Conservation (phyloP, 345 rosid species). For the Citrus sinensis region DVS_A1.0 CM039167.1:11062001-11062500, state of each 20-base stretch:
- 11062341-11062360: neutral
- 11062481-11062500: neutral
- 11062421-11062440: neutral
- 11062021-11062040: conserved; percentile 88
- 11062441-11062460: neutral
- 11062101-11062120: conserved; percentile 46
- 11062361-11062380: no score
- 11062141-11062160: conserved; percentile 83
- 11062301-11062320: neutral
- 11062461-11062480: neutral
- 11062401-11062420: neutral
- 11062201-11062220: conserved; percentile 16
- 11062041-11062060: neutral
- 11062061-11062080: conserved; percentile 1
- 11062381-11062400: neutral
- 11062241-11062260: neutral
- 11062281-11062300: no score
- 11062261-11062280: neutral
- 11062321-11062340: neutral
- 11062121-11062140: conserved; percentile 93
- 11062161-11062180: conserved; percentile 86
- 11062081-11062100: conserved; percentile 16
- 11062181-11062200: conserved; percentile 91
- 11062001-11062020: conserved; percentile 90
- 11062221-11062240: neutral